Evolutionary conservation across 495 filamentous ascomycete genomes (phyloP).

Genomic region (Penicillium longicatenatum): DNA sequence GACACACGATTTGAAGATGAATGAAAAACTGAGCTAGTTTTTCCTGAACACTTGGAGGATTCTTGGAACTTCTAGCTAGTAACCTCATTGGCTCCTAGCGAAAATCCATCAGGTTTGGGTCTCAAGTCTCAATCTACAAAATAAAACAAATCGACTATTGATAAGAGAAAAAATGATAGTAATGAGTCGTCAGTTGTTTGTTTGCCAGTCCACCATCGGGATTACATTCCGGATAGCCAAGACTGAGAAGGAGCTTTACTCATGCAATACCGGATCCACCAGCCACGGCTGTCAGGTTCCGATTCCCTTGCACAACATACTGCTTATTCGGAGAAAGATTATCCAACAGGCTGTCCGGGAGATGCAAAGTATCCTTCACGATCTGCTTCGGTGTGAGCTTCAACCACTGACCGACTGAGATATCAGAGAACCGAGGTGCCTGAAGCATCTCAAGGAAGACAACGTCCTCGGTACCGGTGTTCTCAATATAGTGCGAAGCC

Average conservation of each 20-base stretch:
- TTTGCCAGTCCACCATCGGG: no score
- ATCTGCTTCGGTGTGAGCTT: conserved; percentile 12
- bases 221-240: background rate
- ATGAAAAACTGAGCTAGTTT: no score
- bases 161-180: no score
- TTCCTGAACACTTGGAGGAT: no score
- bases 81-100: no score
- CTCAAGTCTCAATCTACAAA: no score
- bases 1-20: no score
- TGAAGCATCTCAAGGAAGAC: conserved; percentile 10
- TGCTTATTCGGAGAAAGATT: conserved; percentile 13
- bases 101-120: no score
- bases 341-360: conserved; percentile 11
- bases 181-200: no score
- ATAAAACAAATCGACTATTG: no score
- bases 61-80: background rate
- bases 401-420: conserved; percentile 12
- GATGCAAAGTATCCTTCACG: conserved; percentile 12
- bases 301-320: conserved; percentile 10
- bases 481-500: conserved; percentile 10
- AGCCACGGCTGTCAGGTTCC: background rate
- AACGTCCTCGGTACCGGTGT: conserved; percentile 10
- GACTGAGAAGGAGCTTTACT: background rate
- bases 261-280: background rate
- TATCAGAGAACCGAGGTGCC: conserved; percentile 10